Base-by-base conservation (phyloP, 768 basidiomycete genomes). In the Holtermanniella nyarrowii region DNA sequence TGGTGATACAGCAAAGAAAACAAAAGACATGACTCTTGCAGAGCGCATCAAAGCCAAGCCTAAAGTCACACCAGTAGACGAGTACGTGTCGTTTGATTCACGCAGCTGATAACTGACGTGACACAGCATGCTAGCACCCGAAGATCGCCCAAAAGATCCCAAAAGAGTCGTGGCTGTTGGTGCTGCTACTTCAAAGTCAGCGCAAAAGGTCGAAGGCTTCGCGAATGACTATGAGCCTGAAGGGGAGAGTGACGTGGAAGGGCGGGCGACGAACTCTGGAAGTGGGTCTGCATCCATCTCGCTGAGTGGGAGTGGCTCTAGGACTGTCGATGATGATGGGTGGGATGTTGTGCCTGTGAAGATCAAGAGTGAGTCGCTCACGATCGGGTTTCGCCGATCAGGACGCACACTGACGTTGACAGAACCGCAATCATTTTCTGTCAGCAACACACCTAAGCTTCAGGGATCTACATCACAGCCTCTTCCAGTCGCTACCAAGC, bases 91-190 rank as follows among this genome's bases (percentile, higher is more conserved):
- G 13, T 48, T 18, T 25, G 3, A 27, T 23, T 45, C 21, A 20
- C 20, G 10, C 18, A 24, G 13, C 26, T 18, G 45, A 26, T 46
- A 42, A 14, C 10, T 27, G 22, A 18, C n/a, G 23, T 39, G 11
- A 21, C 22, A 25, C 26, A 66, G 65, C 44, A 66, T 66, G 65
- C 59, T 66, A 21, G 65, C 62, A 10, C 62, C 65, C 0, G 62
- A 66, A 49, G 65, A 66, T 42, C 49, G 57, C 39, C 62, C 62
- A 16, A 37, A 37, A 16, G 31, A 16, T 7, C 31, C 31, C 16
- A 7, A 16, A 37, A 7, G 31, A 16, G 31, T 37, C 16, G 31
- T 37, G 7, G 31, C 10, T 37, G 31, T 37, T 37, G 31, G 31
- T 7, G n/a, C n/a, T n/a, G n/a, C n/a, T n/a, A n/a, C n/a, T n/a